Conservation (phyloP, 2,329 filamentous ascomycete genomes). For the Fusarium tjaetaba region DNA sequence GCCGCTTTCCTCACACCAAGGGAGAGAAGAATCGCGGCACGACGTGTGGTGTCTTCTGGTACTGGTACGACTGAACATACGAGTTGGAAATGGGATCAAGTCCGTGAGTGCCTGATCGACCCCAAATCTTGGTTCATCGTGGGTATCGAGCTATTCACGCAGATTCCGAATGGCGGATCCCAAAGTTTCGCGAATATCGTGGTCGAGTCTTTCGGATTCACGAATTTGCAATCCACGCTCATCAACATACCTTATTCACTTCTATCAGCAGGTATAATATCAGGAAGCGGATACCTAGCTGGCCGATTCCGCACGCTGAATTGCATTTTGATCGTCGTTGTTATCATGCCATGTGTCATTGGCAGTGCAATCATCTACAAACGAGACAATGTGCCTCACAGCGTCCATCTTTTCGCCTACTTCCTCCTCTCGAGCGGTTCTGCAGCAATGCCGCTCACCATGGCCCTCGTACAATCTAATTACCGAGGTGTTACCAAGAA, state of each 20-base stretch:
- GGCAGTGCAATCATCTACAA: slow-evolving; percentile 65
- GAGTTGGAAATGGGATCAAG: slow-evolving; percentile 61
- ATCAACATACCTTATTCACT: slow-evolving; percentile 69
- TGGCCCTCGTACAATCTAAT: slow-evolving; percentile 66
- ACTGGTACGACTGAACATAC: slow-evolving; percentile 62
- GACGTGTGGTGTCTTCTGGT: slow-evolving; percentile 60
- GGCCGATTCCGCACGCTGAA: slow-evolving; percentile 62
- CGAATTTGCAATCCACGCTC: slow-evolving; percentile 62
- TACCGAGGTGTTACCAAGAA: slow-evolving; percentile 68
- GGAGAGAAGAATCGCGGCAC: slow-evolving; percentile 60
- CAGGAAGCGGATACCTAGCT: slow-evolving; percentile 60
- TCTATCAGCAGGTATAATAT: slow-evolving; percentile 59
- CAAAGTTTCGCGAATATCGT: slow-evolving; percentile 68
- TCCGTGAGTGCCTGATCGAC: slow-evolving; percentile 63
- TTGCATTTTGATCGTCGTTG: slow-evolving; percentile 60
- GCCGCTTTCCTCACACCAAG: slow-evolving; percentile 66
- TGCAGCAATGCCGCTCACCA: slow-evolving; percentile 62
- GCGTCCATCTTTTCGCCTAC: slow-evolving; percentile 65
- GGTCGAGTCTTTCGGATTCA: slow-evolving; percentile 65
- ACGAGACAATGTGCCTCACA: slow-evolving; percentile 52
- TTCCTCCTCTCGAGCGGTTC: slow-evolving; percentile 66
- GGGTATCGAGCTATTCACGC: slow-evolving; percentile 60
- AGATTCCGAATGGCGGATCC: slow-evolving; percentile 71
- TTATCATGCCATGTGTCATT: slow-evolving; percentile 61
- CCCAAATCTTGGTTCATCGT: slow-evolving; percentile 70